Evolutionary conservation across 2,329 filamentous ascomycete species (phyloP).

Genomic region (Amphichorda felina): DNA sequence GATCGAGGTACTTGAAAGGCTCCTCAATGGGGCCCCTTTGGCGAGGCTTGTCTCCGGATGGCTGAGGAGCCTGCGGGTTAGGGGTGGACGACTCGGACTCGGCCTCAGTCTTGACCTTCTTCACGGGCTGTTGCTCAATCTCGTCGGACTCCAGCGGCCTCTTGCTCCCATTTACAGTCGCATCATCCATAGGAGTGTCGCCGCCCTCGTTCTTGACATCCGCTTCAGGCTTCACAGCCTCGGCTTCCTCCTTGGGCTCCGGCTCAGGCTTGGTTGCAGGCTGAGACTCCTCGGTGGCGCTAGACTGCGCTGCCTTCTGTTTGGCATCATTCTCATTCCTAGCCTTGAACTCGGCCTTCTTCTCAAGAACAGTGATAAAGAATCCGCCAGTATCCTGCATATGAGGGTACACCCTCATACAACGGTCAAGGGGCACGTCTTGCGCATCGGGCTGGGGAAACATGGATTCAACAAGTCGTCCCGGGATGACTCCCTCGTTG

Average conservation of each 20-base stretch:
- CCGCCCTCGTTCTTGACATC: slow-evolving; percentile 9
- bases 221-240: slow-evolving; percentile 17
- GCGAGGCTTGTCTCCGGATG: slow-evolving; percentile 3
- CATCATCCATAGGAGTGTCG: slow-evolving; percentile 17
- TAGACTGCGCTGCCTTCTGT: slow-evolving; percentile 8
- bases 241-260: slow-evolving; percentile 9
- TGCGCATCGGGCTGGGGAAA: slow-evolving; percentile 56
- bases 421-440: slow-evolving; percentile 71
- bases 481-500: slow-evolving; percentile 40
- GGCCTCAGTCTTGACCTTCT: slow-evolving; percentile 34
- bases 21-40: slow-evolving; percentile 57
- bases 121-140: slow-evolving; percentile 25
- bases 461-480: slow-evolving; percentile 67
- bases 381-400: slow-evolving; percentile 94
- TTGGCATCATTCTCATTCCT: slow-evolving; percentile 50
- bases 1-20: slow-evolving; percentile 80
- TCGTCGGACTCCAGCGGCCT: slow-evolving; percentile 22
- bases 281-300: slow-evolving; percentile 8
- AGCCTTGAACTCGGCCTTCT: slow-evolving; percentile 73
- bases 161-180: slow-evolving; percentile 19
- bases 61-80: slow-evolving; percentile 1
- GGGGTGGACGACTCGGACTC: slow-evolving; percentile 1
- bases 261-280: slow-evolving; percentile 15
- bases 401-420: slow-evolving; percentile 91
- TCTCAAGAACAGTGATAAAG: slow-evolving; percentile 93